Conservation (phyloP, 305 asterid genomes). For the Plantago coronopus region DNA sequence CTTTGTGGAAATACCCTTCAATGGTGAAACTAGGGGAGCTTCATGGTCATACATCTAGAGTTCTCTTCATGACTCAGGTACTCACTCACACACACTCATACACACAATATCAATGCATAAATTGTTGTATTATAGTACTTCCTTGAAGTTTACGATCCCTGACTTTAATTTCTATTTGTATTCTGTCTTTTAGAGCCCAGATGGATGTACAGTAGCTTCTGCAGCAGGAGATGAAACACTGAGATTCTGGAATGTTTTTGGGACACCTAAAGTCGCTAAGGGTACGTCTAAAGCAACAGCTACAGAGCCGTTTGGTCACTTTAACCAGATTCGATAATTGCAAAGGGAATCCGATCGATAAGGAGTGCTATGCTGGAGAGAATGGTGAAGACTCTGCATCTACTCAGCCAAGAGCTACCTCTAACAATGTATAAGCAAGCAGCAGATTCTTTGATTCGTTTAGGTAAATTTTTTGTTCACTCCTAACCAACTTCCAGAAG, state of each 20-base stretch:
- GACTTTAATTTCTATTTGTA: background rate
- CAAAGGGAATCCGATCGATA: background rate
- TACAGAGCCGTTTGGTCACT: slow-evolving; percentile 64
- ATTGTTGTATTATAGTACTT: background rate
- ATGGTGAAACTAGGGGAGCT: slow-evolving; percentile 90
- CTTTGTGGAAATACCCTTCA: slow-evolving; percentile 91
- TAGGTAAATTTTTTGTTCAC: too few species aligned
- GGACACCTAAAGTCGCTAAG: slow-evolving; percentile 7
- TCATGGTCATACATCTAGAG: slow-evolving; percentile 84
- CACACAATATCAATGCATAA: background rate
- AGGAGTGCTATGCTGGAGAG: too few species aligned
- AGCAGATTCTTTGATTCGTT: too few species aligned
- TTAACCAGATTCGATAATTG: slow-evolving; percentile 52
- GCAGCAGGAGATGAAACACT: slow-evolving; percentile 68
- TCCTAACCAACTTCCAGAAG: too few species aligned
- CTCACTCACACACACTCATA: too few species aligned
- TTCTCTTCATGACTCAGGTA: slow-evolving; percentile 87
- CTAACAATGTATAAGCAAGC: too few species aligned
- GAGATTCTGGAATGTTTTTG: slow-evolving; percentile 10
- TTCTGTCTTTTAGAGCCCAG: slow-evolving; percentile 71
- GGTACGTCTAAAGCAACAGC: slow-evolving; percentile 4
- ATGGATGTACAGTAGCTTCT: slow-evolving; percentile 81
- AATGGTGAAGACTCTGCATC: too few species aligned
- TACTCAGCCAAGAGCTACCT: too few species aligned
- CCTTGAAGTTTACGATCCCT: background rate